Evolutionary conservation across 768 basidiomycete genomes (phyloP).

Genomic region (Trametes elegans): DNA sequence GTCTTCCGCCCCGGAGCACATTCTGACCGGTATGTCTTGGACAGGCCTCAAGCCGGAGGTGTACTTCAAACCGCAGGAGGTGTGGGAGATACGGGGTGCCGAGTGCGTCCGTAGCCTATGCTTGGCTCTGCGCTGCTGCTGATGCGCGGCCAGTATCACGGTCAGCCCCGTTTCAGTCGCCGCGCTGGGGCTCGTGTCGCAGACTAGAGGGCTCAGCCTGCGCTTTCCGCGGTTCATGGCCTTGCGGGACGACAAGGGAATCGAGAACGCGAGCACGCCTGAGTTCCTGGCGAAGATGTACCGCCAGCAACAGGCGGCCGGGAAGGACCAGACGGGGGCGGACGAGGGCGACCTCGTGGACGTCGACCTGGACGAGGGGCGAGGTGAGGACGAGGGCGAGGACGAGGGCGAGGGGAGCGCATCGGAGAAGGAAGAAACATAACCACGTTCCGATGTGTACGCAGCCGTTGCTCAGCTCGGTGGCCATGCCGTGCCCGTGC

Average conservation of each 20-base stretch:
- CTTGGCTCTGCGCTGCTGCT: background rate
- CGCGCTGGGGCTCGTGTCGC: constrained; percentile 60
- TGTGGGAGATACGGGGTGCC: constrained; percentile 88
- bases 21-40: background rate
- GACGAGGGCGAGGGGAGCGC: constrained; percentile 3
- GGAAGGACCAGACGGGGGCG: constrained; percentile 35
- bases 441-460: background rate
- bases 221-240: constrained; percentile 88
- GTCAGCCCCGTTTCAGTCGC: constrained; percentile 84
- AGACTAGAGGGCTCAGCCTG: constrained; percentile 67
- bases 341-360: constrained; percentile 67
- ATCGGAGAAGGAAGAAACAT: background rate
- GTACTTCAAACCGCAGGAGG: constrained; percentile 70
- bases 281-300: constrained; percentile 71
- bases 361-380: constrained; percentile 37
- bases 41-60: constrained; percentile 64
- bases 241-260: constrained; percentile 67
- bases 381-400: no score
- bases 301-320: constrained; percentile 53
- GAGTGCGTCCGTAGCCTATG: constrained; percentile 44
- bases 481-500: no score
- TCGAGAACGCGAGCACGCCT: constrained; percentile 71
- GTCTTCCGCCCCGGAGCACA: background rate
- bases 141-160: constrained; percentile 54
- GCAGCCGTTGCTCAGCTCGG: background rate